Base-by-base conservation (phyloP, 1,139 yeast species). In the Tardiomyces blankii region DNA sequence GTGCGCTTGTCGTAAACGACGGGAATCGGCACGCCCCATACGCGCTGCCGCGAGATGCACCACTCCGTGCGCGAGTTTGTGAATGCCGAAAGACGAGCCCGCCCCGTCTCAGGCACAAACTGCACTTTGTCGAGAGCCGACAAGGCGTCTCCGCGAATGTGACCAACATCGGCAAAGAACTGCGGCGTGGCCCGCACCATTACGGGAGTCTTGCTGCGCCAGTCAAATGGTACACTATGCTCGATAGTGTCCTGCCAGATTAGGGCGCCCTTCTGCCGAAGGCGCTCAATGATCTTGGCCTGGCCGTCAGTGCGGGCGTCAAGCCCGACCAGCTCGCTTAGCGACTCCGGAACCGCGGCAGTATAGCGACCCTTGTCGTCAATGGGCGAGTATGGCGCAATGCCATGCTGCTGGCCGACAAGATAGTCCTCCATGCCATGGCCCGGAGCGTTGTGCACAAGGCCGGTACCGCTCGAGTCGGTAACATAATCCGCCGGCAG, bases 11-110 rank as follows among this genome's bases (percentile, higher is more conserved):
- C 66, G 62, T 83, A 85, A 4, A 91, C 66, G 0, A 86, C 91
- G 0, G 98, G 98, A 41, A 91, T 83, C 1, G 98, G 98, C 38
- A 91, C 97, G 42, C 99, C 99, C 99, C 99, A 91, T n/a, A 78
- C 74, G 54, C 99, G 76, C 63, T 91, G 99, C 55, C 99, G 74
- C 0, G 97, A 89, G 43, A 91, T 88, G 65, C 99, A 91, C 99
- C 99, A 91, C 61, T 91, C 98, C 50, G 80, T 78, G 64, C 99
- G 77, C 46, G 82, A 80, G 18, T 69, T 70, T 28, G 89, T 75
- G 59, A 89, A 91, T 33, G 94, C 77, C 1, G 72, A 60, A 39
- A 91, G 72, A 52, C 98, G 70, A 46, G 75, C 81, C 40, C 68
- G 67, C 1, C 97, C 97, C 5, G 76, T 65, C 42, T 73, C 76